phyloP scores from a whole-genome alignment of 2,329 filamentous ascomycete genomes.

The Fusarium globosum region DNA sequence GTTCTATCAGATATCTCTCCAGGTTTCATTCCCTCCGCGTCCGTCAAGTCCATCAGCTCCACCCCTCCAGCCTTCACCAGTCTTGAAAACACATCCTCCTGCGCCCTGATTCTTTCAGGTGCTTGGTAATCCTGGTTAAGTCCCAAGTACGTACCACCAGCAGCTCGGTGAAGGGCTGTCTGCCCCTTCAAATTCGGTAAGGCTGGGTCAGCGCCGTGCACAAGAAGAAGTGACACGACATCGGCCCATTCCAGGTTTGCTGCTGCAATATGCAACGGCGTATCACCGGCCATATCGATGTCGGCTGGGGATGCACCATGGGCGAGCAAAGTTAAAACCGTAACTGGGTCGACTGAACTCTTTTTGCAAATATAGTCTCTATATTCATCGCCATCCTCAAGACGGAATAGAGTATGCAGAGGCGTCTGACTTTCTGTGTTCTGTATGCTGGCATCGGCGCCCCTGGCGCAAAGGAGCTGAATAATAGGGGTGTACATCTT shows the following conservation, averaged over 20 bases:
- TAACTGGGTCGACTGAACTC: too few species aligned
- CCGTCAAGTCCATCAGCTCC: not conserved
- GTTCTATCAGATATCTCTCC: not conserved
- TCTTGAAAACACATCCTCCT: not conserved
- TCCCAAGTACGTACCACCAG: not conserved
- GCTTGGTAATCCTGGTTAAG: too few species aligned
- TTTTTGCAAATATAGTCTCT: not conserved
- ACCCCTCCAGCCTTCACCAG: not conserved
- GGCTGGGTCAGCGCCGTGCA: not conserved
- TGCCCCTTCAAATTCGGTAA: not conserved
- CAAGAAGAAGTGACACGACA: not conserved
- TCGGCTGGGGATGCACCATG: not conserved
- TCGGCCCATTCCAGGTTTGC: not conserved
- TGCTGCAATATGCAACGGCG: not conserved
- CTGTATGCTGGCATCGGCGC: not conserved
- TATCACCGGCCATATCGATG: not conserved
- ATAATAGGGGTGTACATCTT: not conserved
- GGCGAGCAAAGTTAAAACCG: not conserved
- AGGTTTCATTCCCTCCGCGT: not conserved
- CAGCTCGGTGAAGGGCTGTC: not conserved
- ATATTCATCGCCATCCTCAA: rapidly evolving
- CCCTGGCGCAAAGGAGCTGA: not conserved
- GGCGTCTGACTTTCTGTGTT: not conserved
- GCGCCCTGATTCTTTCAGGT: not conserved
- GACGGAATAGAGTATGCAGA: not conserved